phyloP scores from a whole-genome alignment of 129 eudicot genomes.

The Helianthus annuus region HanXRQr2.0-SUNRISE NC_035449.2:158868537-158869036 shows the following conservation, averaged over 20 bases:
- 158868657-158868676: too few relatives aligned
- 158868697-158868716: too few relatives aligned
- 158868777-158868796: too few relatives aligned
- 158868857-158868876: background rate
- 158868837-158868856: background rate
- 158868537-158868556: slow-evolving; percentile 91
- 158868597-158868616: background rate
- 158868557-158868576: slow-evolving; percentile 95
- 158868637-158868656: slow-evolving; percentile 5
- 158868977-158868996: background rate
- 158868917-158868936: background rate
- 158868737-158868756: too few relatives aligned
- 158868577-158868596: slow-evolving; percentile 33
- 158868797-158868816: too few relatives aligned
- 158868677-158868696: too few relatives aligned
- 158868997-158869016: background rate
- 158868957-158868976: background rate
- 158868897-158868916: background rate
- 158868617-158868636: background rate
- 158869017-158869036: background rate
- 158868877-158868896: too few relatives aligned
- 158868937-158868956: background rate
- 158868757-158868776: too few relatives aligned
- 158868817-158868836: too few relatives aligned
- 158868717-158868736: too few relatives aligned